These are phyloP conservation scores for Pseudopediastrum boryanum DNA, from an alignment of 139 green algal genomes.

Conservation along the genomic window DNA sequence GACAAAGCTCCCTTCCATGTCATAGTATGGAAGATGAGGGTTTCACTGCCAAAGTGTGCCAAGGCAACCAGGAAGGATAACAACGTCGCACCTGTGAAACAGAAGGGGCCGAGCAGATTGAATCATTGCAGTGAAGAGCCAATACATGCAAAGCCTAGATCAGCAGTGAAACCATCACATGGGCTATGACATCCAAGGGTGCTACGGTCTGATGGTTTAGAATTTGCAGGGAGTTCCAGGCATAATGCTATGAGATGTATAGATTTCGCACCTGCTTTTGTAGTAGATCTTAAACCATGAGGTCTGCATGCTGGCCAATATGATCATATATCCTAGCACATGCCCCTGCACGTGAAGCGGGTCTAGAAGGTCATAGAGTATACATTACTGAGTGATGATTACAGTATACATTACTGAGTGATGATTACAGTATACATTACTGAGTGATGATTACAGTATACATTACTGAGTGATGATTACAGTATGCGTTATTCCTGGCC, in stretches of 20 bases:
- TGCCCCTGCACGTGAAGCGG: too few species aligned
- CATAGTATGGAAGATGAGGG: constrained; percentile 79
- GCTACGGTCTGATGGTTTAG: not conserved
- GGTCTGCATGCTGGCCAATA: too few species aligned
- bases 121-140: too few species aligned
- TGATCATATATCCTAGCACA: too few species aligned
- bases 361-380: too few species aligned
- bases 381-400: too few species aligned
- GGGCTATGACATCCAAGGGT: not conserved
- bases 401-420: too few species aligned
- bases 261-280: not conserved
- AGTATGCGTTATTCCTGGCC: not conserved
- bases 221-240: not conserved
- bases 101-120: too few species aligned
- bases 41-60: constrained; percentile 74
- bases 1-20: constrained; percentile 58
- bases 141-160: not conserved
- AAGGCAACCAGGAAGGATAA: constrained; percentile 81
- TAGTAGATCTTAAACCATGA: too few species aligned
- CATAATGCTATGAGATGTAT: not conserved
- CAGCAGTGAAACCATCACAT: not conserved
- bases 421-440: too few species aligned
- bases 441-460: not conserved
- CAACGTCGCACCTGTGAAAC: constrained; percentile 77
- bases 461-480: too few species aligned